Evolutionary conservation across 2,329 filamentous ascomycete species (phyloP).

Genomic region (Pestalotiopsis sp.): DNA sequence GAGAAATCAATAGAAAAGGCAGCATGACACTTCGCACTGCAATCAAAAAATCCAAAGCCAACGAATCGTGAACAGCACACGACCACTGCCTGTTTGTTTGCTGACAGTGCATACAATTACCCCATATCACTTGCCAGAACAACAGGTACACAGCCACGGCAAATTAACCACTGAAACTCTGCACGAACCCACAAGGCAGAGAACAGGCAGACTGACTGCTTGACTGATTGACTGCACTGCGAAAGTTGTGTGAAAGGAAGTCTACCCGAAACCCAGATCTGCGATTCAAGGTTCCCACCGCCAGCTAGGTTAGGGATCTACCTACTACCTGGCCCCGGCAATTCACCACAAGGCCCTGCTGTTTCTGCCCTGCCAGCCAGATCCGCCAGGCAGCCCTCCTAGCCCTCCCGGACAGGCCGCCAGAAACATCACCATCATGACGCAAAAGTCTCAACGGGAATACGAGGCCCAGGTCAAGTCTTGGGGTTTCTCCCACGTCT

Average conservation of each 20-base stretch:
- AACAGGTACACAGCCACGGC: not conserved
- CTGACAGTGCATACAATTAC: not conserved
- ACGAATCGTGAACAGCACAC: not conserved
- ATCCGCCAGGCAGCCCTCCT: not conserved
- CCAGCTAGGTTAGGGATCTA: not conserved
- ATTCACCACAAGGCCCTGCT: not conserved
- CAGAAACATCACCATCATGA: not conserved
- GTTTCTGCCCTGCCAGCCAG: not conserved
- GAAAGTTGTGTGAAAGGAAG: not conserved
- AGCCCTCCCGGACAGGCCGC: not conserved
- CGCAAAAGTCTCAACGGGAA: constrained; percentile 20
- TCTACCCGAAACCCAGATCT: not conserved
- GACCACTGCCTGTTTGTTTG: not conserved
- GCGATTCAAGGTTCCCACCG: not conserved
- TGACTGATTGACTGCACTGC: no score
- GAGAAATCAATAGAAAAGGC: not conserved
- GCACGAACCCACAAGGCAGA: not conserved
- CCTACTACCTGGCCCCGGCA: not conserved
- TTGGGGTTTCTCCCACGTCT: constrained; percentile 72
- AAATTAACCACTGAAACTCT: not conserved
- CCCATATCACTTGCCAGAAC: no score
- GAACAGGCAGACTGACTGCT: not conserved
- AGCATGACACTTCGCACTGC: not conserved
- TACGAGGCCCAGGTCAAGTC: constrained; percentile 65
- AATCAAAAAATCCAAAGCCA: not conserved